phyloP scores from a whole-genome alignment of 805 yeast genomes.

The Pichia deserticola region DNA sequence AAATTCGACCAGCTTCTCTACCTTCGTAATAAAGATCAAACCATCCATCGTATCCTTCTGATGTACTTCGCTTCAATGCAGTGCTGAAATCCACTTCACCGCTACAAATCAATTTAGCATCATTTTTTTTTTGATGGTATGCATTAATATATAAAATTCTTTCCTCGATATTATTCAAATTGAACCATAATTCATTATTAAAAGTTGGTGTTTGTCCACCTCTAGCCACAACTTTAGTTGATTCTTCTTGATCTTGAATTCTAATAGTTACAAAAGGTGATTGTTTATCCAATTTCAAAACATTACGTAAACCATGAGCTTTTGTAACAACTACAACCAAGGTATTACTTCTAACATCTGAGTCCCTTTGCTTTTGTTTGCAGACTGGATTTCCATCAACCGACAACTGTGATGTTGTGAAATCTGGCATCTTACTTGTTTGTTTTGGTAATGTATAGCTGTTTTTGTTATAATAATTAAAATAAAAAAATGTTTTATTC shows the following conservation, averaged over 20 bases:
- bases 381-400: background rate
- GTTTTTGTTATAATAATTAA: background rate
- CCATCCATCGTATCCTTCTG: slow-evolving; percentile 84
- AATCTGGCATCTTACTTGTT: slow-evolving; percentile 2
- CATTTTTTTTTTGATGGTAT: slow-evolving; percentile 75
- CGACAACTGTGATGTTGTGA: slow-evolving; percentile 6
- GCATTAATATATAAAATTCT: slow-evolving; percentile 64
- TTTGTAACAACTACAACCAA: slow-evolving; percentile 70
- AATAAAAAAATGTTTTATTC: background rate
- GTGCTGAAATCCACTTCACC: slow-evolving; percentile 69
- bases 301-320: slow-evolving; percentile 81
- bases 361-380: background rate
- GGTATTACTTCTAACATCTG: slow-evolving; percentile 29
- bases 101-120: slow-evolving; percentile 84
- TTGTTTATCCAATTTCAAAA: slow-evolving; percentile 84
- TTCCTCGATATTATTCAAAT: slow-evolving; percentile 53
- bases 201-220: slow-evolving; percentile 95
- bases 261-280: slow-evolving; percentile 84
- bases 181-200: slow-evolving; percentile 68
- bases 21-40: slow-evolving; percentile 59
- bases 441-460: no score
- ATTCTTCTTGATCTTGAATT: slow-evolving; percentile 72
- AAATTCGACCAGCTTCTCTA: slow-evolving; percentile 80
- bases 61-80: slow-evolving; percentile 57
- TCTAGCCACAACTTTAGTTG: slow-evolving; percentile 67